These are phyloP conservation scores for Moringa oleifera DNA, from an alignment of 345 rosid genomes.

Conservation along the genomic window DNA sequence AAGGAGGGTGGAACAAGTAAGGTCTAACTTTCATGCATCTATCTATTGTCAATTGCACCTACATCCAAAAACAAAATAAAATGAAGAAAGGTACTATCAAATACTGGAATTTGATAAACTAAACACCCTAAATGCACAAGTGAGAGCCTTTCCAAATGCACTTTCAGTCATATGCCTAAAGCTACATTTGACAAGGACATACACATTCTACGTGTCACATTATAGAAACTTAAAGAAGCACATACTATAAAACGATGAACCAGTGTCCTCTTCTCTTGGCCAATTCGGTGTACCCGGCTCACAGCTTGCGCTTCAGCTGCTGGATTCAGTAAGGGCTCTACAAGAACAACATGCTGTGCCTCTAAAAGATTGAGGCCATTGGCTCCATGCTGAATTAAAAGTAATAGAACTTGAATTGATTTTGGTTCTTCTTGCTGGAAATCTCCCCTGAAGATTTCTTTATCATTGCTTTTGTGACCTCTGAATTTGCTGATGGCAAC, in stretches of 20 bases:
- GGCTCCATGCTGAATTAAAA: slow-evolving; percentile 91
- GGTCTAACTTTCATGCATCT: neutral
- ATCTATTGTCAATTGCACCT: neutral
- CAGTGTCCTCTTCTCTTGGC: slow-evolving; percentile 69
- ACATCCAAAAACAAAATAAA: neutral
- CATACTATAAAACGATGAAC: slow-evolving; percentile 90
- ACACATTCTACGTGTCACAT: neutral
- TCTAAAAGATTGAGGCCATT: slow-evolving; percentile 95
- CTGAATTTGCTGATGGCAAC: slow-evolving; percentile 74
- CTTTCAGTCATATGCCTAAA: neutral
- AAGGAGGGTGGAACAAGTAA: neutral
- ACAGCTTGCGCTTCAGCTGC: slow-evolving; percentile 98
- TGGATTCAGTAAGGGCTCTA: slow-evolving; percentile 92
- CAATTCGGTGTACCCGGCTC: slow-evolving; percentile 88
- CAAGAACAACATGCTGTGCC: slow-evolving; percentile 90
- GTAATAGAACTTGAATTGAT: slow-evolving; percentile 66
- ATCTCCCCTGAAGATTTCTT: slow-evolving; percentile 16
- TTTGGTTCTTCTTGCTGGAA: slow-evolving; percentile 27
- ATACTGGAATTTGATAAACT: neutral
- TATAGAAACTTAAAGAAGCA: slow-evolving; percentile 9
- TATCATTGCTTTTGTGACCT: slow-evolving; percentile 34
- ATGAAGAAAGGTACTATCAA: neutral
- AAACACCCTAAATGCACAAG: neutral
- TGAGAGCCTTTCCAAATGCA: neutral
- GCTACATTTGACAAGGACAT: neutral